A percentile compares a stretch with the other conserved stretches of the same genome.
phyloP scores from a whole-genome alignment of 345 rosid species.

The Gossypium herbaceum region DNA sequence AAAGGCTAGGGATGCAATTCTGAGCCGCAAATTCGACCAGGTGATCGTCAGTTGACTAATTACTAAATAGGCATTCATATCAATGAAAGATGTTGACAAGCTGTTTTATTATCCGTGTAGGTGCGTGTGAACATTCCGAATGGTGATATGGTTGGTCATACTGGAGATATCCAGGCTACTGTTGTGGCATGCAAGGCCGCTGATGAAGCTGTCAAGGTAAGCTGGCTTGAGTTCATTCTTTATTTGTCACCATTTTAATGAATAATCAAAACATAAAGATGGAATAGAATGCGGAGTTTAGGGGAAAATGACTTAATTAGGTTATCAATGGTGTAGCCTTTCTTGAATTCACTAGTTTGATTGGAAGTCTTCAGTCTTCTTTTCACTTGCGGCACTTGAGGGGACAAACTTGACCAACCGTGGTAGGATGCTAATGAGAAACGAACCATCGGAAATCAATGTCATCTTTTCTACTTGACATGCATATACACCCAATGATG shows the following conservation, averaged over 20 bases:
- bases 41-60: slow-evolving; percentile 31
- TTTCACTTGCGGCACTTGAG: background rate
- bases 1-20: slow-evolving; percentile 84
- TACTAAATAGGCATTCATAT: background rate
- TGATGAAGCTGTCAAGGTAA: slow-evolving; percentile 90
- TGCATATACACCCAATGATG: background rate
- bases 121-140: slow-evolving; percentile 89
- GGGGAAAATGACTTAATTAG: background rate
- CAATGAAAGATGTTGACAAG: background rate
- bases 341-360: background rate
- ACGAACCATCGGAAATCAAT: background rate
- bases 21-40: slow-evolving; percentile 83
- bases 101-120: slow-evolving; percentile 30
- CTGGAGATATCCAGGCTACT: slow-evolving; percentile 89
- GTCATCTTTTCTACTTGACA: background rate
- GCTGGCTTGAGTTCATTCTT: background rate
- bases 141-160: slow-evolving; percentile 98
- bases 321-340: background rate
- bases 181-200: slow-evolving; percentile 88
- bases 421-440: background rate
- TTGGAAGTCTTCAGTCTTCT: background rate
- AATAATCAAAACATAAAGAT: background rate
- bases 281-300: background rate
- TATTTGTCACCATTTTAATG: background rate
- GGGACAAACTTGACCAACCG: background rate